Evolutionary conservation across 352 stramenopile genomes (phyloP).

Genomic region (Pythium oligandrum): DNA sequence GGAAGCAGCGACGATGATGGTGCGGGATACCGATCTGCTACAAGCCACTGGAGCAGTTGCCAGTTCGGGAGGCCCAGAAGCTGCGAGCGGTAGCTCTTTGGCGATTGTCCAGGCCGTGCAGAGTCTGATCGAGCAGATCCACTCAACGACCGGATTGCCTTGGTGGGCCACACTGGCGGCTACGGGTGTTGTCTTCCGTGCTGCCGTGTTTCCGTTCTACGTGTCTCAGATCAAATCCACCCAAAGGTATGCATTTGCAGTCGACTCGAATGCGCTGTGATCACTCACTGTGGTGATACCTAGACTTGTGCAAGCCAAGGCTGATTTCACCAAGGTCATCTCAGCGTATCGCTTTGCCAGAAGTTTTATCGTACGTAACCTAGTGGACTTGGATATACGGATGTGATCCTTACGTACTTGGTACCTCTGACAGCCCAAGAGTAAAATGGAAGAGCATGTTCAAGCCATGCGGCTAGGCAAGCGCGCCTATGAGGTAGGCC

Average conservation of each 20-base stretch:
- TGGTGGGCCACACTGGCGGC: slow-evolving; percentile 73
- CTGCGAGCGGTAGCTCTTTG: slow-evolving; percentile 13
- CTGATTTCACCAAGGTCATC: slow-evolving; percentile 60
- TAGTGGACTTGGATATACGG: too few species aligned
- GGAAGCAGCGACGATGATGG: slow-evolving; percentile 5
- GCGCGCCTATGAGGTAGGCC: slow-evolving; percentile 15
- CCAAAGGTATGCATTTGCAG: slow-evolving; percentile 32
- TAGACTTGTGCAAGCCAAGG: slow-evolving; percentile 43
- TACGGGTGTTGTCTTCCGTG: slow-evolving; percentile 61
- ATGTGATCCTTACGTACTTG: background rate
- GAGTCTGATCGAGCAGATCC: slow-evolving; percentile 48
- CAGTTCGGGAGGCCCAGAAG: background rate
- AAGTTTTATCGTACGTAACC: slow-evolving; percentile 45
- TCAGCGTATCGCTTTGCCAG: slow-evolving; percentile 72
- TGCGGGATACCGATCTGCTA: slow-evolving; percentile 12
- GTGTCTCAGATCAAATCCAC: slow-evolving; percentile 64
- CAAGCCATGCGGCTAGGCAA: slow-evolving; percentile 21
- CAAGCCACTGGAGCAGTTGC: slow-evolving; percentile 2
- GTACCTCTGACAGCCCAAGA: slow-evolving; percentile 9
- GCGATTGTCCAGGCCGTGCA: slow-evolving; percentile 58
- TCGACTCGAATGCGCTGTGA: background rate
- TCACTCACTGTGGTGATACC: background rate
- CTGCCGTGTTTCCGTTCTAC: slow-evolving; percentile 66
- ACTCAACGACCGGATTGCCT: slow-evolving; percentile 58
- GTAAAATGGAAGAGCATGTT: slow-evolving; percentile 15